Conservation (phyloP, 1,284 basidiomycete species). For the Trametes polyzona region DNA sequence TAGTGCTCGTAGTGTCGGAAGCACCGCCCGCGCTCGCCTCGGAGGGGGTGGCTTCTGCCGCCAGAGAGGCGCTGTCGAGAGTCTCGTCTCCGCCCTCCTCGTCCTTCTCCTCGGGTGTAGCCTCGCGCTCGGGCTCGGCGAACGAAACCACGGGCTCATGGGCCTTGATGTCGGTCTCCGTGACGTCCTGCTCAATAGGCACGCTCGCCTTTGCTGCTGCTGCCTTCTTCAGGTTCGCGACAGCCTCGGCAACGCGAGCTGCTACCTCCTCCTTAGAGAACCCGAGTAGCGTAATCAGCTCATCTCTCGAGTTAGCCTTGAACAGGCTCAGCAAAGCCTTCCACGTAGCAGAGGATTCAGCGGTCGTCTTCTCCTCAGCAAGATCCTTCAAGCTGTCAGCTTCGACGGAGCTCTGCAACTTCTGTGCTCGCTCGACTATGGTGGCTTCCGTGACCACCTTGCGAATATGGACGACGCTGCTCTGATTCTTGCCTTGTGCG, state of each 20-base stretch:
- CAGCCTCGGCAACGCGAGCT: constrained; percentile 79
- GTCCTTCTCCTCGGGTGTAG: constrained; percentile 42
- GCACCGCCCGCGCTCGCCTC: constrained; percentile 68
- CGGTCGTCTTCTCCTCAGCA: constrained; percentile 59
- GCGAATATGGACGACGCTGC: constrained; percentile 77
- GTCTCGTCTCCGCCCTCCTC: constrained; percentile 51
- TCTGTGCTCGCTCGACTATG: constrained; percentile 80
- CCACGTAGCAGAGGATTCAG: constrained; percentile 70
- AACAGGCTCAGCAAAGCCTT: constrained; percentile 90
- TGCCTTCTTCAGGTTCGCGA: constrained; percentile 69
- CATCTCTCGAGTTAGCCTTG: constrained; percentile 86
- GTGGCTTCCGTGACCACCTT: constrained; percentile 79
- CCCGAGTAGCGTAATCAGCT: constrained; percentile 89
- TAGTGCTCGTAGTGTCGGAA: constrained; percentile 67
- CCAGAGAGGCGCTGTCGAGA: constrained; percentile 43
- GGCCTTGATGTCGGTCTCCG: constrained; percentile 45
- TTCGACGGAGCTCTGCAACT: constrained; percentile 72
- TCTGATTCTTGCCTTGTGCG: constrained; percentile 77
- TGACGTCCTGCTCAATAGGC: constrained; percentile 41
- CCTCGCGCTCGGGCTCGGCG: constrained; percentile 63
- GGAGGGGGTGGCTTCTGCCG: constrained; percentile 65
- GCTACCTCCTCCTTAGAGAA: constrained; percentile 92
- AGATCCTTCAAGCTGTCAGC: constrained; percentile 65
- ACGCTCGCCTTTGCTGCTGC: constrained; percentile 36
- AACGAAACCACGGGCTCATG: constrained; percentile 80